A percentile compares a stretch with the other conserved stretches of the same genome.
Conservation (phyloP, 148 eudicot species). For the Chenopodium album region DNA sequence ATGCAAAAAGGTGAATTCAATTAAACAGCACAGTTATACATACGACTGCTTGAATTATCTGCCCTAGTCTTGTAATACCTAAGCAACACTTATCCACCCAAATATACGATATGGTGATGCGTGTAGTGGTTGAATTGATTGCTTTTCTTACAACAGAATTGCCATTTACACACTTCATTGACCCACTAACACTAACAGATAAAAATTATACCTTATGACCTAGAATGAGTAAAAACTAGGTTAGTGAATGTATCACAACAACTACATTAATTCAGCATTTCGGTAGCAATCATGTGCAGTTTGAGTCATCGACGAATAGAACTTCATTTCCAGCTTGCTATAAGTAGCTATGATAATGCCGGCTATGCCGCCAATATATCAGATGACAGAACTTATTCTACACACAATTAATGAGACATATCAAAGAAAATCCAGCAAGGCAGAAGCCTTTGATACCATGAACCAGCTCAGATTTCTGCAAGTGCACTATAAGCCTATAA, state of each 20-base stretch:
- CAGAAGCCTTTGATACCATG: neutral
- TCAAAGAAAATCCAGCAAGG: neutral
- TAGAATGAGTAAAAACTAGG: neutral
- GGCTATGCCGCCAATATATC: neutral
- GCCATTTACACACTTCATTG: constrained; percentile 2
- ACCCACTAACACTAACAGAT: neutral
- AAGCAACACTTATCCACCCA: neutral
- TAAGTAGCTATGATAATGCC: neutral
- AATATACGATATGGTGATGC: neutral
- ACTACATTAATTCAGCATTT: neutral
- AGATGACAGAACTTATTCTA: neutral
- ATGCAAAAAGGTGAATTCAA: constrained; percentile 1
- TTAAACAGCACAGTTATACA: neutral
- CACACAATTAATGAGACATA: neutral
- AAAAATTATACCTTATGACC: neutral
- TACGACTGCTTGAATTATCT: neutral
- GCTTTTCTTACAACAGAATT: neutral
- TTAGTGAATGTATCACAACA: neutral
- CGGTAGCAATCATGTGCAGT: neutral
- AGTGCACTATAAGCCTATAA: neutral
- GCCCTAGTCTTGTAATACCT: neutral
- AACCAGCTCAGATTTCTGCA: neutral
- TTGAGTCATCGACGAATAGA: neutral
- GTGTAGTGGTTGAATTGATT: neutral
- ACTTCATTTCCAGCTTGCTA: neutral